Evolutionary conservation across 371 early-diverging fungal genomes (phyloP).

Genomic region (Mucor circinelloides): DNA sequence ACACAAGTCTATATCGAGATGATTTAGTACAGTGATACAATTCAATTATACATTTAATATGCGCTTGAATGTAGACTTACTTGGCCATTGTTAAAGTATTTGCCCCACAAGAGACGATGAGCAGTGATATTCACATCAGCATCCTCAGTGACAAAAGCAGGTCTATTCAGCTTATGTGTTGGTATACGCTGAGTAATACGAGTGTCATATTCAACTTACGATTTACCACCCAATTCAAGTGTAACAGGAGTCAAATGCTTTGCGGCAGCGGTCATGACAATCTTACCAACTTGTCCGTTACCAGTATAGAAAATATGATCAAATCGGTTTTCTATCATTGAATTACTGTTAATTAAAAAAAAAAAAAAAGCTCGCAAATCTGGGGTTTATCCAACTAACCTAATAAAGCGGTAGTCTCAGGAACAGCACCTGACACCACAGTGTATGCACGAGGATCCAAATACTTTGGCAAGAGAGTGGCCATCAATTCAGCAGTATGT

Average conservation of each 20-base stretch:
- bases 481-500: constrained; percentile 66
- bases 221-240: constrained; percentile 91
- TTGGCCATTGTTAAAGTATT: constrained; percentile 85
- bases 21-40: neutral
- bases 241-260: constrained; percentile 79
- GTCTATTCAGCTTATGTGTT: constrained; percentile 37
- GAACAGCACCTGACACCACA: constrained; percentile 78
- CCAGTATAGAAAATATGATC: constrained; percentile 96
- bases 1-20: constrained; percentile 68
- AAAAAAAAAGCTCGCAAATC: neutral
- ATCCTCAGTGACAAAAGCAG: constrained; percentile 73
- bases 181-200: neutral
- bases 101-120: constrained; percentile 79
- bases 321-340: constrained; percentile 54
- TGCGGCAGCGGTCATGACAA: constrained; percentile 80
- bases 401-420: constrained; percentile 75
- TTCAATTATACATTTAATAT: neutral
- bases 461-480: constrained; percentile 68
- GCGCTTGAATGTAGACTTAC: constrained; percentile 32
- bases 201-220: constrained; percentile 18
- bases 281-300: constrained; percentile 74
- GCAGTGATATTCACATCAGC: constrained; percentile 69
- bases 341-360: neutral
- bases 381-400: constrained; percentile 19
- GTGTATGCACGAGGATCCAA: constrained; percentile 69